These are phyloP conservation scores for Samsoniella hepiali DNA, from an alignment of 2,329 filamentous ascomycete species.

Conservation along the genomic window DNA sequence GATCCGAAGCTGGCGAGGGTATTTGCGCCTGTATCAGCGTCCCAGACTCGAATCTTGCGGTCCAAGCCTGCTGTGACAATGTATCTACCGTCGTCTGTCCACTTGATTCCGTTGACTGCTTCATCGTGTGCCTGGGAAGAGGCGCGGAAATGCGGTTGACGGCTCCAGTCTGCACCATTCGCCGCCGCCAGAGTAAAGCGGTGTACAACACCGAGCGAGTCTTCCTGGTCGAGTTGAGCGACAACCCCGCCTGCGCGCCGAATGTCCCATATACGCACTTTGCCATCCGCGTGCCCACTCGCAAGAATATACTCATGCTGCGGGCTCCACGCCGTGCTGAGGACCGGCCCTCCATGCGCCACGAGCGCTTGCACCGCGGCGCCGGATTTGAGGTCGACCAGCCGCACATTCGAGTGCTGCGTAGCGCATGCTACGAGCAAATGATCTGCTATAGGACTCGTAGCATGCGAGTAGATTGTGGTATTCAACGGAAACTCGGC, in stretches of 20 bases:
- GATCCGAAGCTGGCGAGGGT: conserved; percentile 87
- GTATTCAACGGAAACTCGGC: conserved; percentile 66
- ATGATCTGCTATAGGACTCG: conserved; percentile 69
- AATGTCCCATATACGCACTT: conserved; percentile 82
- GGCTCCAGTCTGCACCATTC: conserved; percentile 30
- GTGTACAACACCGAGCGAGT: conserved; percentile 65
- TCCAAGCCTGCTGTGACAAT: conserved; percentile 83
- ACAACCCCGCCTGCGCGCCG: conserved; percentile 73
- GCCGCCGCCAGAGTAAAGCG: conserved; percentile 34
- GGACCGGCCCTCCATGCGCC: conserved; percentile 64
- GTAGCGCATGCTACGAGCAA: conserved; percentile 85
- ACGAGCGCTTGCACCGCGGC: conserved; percentile 67
- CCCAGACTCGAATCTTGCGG: conserved; percentile 81
- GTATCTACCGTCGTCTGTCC: conserved; percentile 75
- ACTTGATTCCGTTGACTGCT: conserved; percentile 78
- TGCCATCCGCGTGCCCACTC: conserved; percentile 81
- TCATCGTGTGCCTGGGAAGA: conserved; percentile 70
- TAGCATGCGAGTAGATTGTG: conserved; percentile 72
- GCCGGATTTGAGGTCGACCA: conserved; percentile 83
- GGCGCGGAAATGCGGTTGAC: conserved; percentile 41
- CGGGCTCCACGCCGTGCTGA: conserved; percentile 78
- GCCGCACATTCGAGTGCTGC: conserved; percentile 76
- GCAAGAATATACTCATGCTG: conserved; percentile 74
- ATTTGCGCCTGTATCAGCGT: conserved; percentile 75
- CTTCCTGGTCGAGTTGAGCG: conserved; percentile 78